Base-by-base conservation (phyloP, 2,329 filamentous ascomycete species). In the Cordyceps fumosorosea region DNA sequence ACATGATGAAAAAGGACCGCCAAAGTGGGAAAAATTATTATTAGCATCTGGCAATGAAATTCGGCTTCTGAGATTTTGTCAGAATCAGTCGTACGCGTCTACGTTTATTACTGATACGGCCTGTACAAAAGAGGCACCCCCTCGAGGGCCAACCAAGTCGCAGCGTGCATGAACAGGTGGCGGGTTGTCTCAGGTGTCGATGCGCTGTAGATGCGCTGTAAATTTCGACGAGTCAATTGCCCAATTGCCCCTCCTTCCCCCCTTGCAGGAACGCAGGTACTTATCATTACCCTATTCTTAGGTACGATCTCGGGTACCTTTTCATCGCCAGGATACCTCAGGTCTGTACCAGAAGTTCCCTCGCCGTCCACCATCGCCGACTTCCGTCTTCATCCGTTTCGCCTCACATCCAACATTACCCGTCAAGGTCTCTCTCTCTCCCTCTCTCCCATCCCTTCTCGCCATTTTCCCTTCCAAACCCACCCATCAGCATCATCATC, bases 121-220 rank as follows among this genome's bases (percentile, higher is more conserved):
- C 51, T 51, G 56, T 26, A 42, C 56, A 11, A 56, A 34, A 34
- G 10, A 56, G 24, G 42, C 22, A 56, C 29, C 16, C 42, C 42
- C 54, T n/a, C 22, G 5, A 26, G 37, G 22, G 26, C 26, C 18
- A 34, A 44, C 16, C 24, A 18, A 32, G 50, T 20, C 16, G 20
- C 52, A 10, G 34, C 51, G 52, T 44, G 53, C 54, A 56, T 56
- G 42, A 48, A 57, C 55, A 11, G 20, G 42, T 57, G 40, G 54
- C 10, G 54, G 32, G 20, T 12, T 24, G 12, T 40, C n/a, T 40
- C 51, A 20, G 34, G 12, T 34, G 18, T 14, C 10, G 2, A 48
- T 18, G 44, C n/a, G n/a, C 18, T 47, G 44, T 22, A 47, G 44
- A 32, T 34, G 48, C 48, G 14, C 53, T 55, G 37, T 42, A 44